Conservation (phyloP, 192 early-diverging fungal genomes). For the Entrophospora sp. region DNA sequence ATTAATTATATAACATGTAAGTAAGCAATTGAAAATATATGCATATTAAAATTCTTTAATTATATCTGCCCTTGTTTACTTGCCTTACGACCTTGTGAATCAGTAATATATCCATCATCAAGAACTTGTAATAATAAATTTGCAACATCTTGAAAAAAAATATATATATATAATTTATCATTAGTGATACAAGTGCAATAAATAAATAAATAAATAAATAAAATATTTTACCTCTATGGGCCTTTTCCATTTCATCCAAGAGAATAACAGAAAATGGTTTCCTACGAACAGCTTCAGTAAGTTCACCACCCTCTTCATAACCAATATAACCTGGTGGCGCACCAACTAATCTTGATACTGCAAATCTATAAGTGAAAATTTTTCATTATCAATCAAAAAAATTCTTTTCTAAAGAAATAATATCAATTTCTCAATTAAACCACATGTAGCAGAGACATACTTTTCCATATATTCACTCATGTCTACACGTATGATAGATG, state of each 20-base stretch:
- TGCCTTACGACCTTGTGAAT: constrained; percentile 61
- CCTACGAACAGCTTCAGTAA: constrained; percentile 71
- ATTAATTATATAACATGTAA: too few species aligned
- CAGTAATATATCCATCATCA: constrained; percentile 73
- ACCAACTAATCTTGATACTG: constrained; percentile 65
- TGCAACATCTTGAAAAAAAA: constrained; percentile 81
- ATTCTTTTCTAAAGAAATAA: too few species aligned
- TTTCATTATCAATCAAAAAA: too few species aligned
- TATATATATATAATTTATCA: too few species aligned
- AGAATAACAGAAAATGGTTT: constrained; percentile 71
- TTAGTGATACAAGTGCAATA: neutral
- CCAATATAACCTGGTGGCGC: constrained; percentile 77
- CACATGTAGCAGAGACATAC: neutral
- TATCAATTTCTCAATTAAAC: neutral
- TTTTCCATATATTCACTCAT: constrained; percentile 76
- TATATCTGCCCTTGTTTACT: neutral
- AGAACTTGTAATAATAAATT: constrained; percentile 92
- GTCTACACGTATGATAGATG: constrained; percentile 65
- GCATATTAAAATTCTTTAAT: too few species aligned
- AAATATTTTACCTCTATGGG: constrained; percentile 31
- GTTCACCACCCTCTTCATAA: constrained; percentile 66
- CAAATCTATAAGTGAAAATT: constrained; percentile 27
- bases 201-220: neutral
- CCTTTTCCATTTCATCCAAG: constrained; percentile 80
- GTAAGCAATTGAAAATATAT: too few species aligned